Evolutionary conservation across 2,329 filamentous ascomycete species (phyloP), one percentile per base, ranked within the genome.

Genomic region (Hypoxylon sp.): DNA sequence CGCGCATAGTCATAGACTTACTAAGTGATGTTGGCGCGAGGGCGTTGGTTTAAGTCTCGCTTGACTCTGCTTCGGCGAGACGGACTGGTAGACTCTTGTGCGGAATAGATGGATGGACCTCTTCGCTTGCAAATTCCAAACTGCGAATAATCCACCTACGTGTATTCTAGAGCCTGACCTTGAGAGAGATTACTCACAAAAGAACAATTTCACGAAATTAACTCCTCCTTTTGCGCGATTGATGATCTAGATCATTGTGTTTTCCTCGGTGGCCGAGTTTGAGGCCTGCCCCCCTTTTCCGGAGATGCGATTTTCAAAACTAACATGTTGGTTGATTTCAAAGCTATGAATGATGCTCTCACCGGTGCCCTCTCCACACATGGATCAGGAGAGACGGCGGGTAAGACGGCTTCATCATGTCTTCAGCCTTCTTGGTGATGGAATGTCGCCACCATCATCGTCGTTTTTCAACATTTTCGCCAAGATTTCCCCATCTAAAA

Each of bases 101-200:
- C 24, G 55, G 50, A 24, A 59, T 67, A 65, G 63, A 68, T 48
- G 51, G 55, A 62, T 42, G 27, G 17, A 6, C 35, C 13, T 24
- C 7, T 59, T 48, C 42, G 24, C 32, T 13, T 37, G 29, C 21
- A 27, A 32, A 44, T 35, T 35, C 32, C 31, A 37, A 27, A 27
- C 24, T 3, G 24, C 24, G 42, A 39, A n/a, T 15, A 44, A 31
- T 19, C 17, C 35, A 48, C 27, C 42, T 35, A 48, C 50, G 15
- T 63, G 48, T 67, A 71, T 37, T 64, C 44, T 68, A 69, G 32
- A 37, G 44, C 54, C 61, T 56, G 48, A 48, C 35, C 15, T 50
- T 32, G 27, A 31, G 27, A 19, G 21, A 24, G 55, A 47, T 62
- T 46, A 50, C 35, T 52, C 32, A 39, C 48, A 13, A 24, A 60